Evolutionary conservation across 805 yeast genomes (phyloP).

Genomic region (Peterozyma toletana): DNA sequence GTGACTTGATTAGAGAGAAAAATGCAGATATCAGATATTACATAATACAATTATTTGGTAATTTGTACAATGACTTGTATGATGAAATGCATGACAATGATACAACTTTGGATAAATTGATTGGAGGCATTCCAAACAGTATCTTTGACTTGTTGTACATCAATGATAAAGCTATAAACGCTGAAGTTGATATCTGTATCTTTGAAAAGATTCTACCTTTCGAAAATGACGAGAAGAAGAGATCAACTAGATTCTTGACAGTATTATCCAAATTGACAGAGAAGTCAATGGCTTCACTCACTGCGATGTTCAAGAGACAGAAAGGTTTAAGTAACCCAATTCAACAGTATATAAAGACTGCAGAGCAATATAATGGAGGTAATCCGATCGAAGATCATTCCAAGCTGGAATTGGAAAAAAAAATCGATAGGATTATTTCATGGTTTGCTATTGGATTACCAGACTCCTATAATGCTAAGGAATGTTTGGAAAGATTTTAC

Average conservation of each 20-base stretch:
- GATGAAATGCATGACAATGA: constrained; percentile 17
- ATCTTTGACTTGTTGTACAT: constrained; percentile 64
- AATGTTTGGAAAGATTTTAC: constrained; percentile 45
- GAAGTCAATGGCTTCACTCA: constrained; percentile 56
- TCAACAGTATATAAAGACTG: constrained; percentile 36
- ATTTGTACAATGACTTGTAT: constrained; percentile 44
- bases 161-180: constrained; percentile 60
- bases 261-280: constrained; percentile 43
- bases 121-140: constrained; percentile 55
- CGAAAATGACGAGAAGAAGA: constrained; percentile 30
- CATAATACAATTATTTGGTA: constrained; percentile 47
- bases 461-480: constrained; percentile 36
- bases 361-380: constrained; percentile 35
- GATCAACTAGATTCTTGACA: constrained; percentile 48
- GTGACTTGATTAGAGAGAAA: constrained; percentile 67
- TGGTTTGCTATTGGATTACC: constrained; percentile 62
- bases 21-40: constrained; percentile 55
- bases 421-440: constrained; percentile 45
- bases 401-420: constrained; percentile 15
- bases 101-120: constrained; percentile 21
- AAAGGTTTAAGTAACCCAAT: constrained; percentile 49
- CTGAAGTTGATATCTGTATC: constrained; percentile 53
- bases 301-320: constrained; percentile 67
- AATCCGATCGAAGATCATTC: constrained; percentile 15
- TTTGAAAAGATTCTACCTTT: constrained; percentile 58